Percentiles rank a stretch among this genome's conserved stretches.
Evolutionary conservation across 2,329 filamentous ascomycete species (phyloP).

Genomic region (Talaromyces sp.): DNA sequence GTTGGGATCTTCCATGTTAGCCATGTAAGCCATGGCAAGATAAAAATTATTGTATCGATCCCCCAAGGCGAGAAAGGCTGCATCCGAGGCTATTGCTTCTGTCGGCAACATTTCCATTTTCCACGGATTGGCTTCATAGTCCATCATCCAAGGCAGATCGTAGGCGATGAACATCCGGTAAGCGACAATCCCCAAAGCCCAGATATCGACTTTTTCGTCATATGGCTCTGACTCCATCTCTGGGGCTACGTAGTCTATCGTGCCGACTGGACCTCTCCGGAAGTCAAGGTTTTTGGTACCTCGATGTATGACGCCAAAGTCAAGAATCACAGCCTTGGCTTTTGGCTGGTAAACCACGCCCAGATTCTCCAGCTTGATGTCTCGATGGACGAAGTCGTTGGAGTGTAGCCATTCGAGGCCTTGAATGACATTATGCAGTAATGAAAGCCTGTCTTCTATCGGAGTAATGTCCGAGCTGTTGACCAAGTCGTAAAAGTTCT

Average conservation of each 20-base stretch:
- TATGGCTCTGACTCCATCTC: neutral
- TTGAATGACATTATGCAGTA: neutral
- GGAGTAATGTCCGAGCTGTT: neutral
- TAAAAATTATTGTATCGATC: neutral
- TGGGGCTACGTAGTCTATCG: neutral
- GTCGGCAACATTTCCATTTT: neutral
- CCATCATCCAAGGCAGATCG: neutral
- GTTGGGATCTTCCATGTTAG: neutral
- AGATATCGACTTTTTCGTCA: neutral
- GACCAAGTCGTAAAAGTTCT: neutral
- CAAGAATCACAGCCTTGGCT: neutral
- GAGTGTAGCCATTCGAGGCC: neutral
- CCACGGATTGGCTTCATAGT: neutral
- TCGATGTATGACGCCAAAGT: neutral
- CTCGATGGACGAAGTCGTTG: neutral
- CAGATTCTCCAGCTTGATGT: neutral
- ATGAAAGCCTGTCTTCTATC: neutral
- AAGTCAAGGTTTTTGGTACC: neutral
- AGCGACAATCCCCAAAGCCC: neutral
- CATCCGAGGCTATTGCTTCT: too few species aligned
- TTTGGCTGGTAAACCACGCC: neutral
- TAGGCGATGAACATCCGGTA: neutral
- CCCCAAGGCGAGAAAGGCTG: neutral
- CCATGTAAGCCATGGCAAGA: neutral
- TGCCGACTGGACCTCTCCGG: neutral